Percentiles rank a stretch among this genome's conserved stretches.
phyloP scores from a whole-genome alignment of 108 stramenopile species.

The Cylindrotheca fusiformis region DNA sequence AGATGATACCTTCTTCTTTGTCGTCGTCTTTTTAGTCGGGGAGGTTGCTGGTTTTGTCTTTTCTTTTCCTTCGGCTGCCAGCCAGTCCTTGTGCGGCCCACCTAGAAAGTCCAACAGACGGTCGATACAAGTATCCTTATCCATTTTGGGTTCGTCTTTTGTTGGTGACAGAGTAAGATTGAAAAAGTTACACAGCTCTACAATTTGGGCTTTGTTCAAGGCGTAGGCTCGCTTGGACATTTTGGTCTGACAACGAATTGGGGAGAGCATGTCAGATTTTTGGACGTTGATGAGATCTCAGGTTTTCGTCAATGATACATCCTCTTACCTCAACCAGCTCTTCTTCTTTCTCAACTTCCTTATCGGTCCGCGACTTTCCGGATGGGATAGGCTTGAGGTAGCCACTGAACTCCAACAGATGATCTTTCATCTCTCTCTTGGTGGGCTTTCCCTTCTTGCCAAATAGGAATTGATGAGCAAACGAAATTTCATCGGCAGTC shows the following conservation, averaged over 20 bases:
- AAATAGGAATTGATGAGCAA: slow-evolving; percentile 36
- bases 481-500: slow-evolving; percentile 16
- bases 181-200: slow-evolving; percentile 41
- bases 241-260: slow-evolving; percentile 18
- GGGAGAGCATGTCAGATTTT: neutral
- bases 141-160: slow-evolving; percentile 21
- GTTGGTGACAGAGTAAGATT: slow-evolving; percentile 12
- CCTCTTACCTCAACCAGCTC: slow-evolving; percentile 48
- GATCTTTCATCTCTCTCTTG: slow-evolving; percentile 24
- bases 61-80: slow-evolving; percentile 7
- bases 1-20: slow-evolving; percentile 5
- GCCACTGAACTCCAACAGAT: slow-evolving; percentile 45
- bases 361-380: slow-evolving; percentile 20
- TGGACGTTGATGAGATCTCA: neutral
- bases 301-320: no score
- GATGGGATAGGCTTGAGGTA: slow-evolving; percentile 31
- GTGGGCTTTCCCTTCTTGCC: slow-evolving; percentile 8
- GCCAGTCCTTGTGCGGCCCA: slow-evolving; percentile 25
- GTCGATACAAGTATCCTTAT: slow-evolving; percentile 46
- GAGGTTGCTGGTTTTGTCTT: slow-evolving; percentile 1
- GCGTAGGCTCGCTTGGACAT: slow-evolving; percentile 35
- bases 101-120: slow-evolving; percentile 44
- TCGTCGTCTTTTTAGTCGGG: slow-evolving; percentile 16
- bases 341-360: slow-evolving; percentile 30
- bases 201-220: slow-evolving; percentile 30